Percentiles rank a stretch among this genome's conserved stretches.
phyloP scores from a whole-genome alignment of 768 basidiomycete species.

The Pulveroboletus frians region DNA sequence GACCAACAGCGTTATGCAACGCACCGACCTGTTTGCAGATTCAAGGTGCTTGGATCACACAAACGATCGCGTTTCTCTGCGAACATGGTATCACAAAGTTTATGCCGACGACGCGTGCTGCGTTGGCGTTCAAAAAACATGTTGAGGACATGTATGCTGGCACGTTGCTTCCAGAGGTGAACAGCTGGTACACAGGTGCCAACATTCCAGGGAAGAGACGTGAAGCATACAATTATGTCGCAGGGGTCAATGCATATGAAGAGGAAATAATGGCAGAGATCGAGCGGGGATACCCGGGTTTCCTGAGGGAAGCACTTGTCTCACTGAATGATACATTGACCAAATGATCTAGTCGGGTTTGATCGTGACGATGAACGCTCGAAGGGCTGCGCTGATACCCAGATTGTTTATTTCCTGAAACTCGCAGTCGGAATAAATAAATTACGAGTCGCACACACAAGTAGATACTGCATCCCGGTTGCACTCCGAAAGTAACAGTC shows the following conservation, averaged over 20 bases:
- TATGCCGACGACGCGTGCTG: constrained; percentile 4
- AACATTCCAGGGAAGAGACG: constrained; percentile 12
- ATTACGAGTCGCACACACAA: too few species aligned
- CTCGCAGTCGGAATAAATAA: too few species aligned
- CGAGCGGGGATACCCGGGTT: constrained; percentile 9
- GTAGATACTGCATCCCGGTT: too few species aligned
- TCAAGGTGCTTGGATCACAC: constrained; percentile 7
- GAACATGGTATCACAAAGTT: constrained; percentile 14
- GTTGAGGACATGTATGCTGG: not conserved
- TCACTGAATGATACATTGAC: too few species aligned
- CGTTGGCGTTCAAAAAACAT: constrained; percentile 9
- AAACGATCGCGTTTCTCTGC: constrained; percentile 9
- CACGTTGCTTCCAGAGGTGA: not conserved
- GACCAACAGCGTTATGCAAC: constrained; percentile 8
- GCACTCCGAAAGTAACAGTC: too few species aligned
- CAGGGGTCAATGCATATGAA: not conserved
- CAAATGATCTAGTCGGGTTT: too few species aligned
- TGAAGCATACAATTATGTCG: constrained; percentile 4
- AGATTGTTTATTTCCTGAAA: too few species aligned
- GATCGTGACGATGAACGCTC: too few species aligned
- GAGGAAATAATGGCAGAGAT: constrained; percentile 7
- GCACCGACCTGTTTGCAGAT: constrained; percentile 3
- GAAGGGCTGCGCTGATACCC: too few species aligned
- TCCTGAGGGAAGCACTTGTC: constrained; percentile 1
- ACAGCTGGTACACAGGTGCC: constrained; percentile 7